A percentile compares a stretch with the other conserved stretches of the same genome.
phyloP scores from a whole-genome alignment of 495 filamentous ascomycete genomes.

The Penicillium roqueforti region DNA sequence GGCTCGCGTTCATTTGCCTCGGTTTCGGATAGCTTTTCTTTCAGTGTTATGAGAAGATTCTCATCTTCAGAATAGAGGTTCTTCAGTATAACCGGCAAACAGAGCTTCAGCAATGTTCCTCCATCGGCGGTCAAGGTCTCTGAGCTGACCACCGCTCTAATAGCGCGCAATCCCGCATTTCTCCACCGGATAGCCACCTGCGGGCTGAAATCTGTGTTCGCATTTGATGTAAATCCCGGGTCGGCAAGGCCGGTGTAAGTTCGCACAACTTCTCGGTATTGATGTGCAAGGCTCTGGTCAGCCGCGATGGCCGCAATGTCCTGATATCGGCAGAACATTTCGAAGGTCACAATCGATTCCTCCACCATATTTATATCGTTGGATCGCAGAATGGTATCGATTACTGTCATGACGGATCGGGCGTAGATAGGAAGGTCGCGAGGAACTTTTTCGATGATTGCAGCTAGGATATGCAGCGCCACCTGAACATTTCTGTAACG shows the following conservation, averaged over 20 bases:
- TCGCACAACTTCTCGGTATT: conserved; percentile 73
- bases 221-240: conserved; percentile 28
- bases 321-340: conserved; percentile 76
- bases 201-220: conserved; percentile 49
- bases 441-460: conserved; percentile 85
- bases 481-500: conserved; percentile 78
- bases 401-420: conserved; percentile 70
- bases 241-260: conserved; percentile 74
- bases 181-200: conserved; percentile 80
- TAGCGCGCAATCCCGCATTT: conserved; percentile 72
- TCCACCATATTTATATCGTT: conserved; percentile 85
- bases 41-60: conserved; percentile 59
- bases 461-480: conserved; percentile 80
- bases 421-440: conserved; percentile 87
- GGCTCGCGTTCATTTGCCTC: conserved; percentile 63
- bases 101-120: conserved; percentile 65
- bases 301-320: conserved; percentile 71
- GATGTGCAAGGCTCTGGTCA: conserved; percentile 75
- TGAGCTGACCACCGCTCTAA: conserved; percentile 71
- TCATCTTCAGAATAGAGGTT: conserved; percentile 78
- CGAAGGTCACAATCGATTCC: conserved; percentile 77
- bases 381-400: conserved; percentile 71
- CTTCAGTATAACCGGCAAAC: conserved; percentile 77
- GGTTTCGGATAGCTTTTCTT: conserved; percentile 54
- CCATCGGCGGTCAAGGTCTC: conserved; percentile 71